Percentiles rank a stretch among this genome's conserved stretches.
Conservation (phyloP, 495 filamentous ascomycete genomes). For the Penicillium nucicola region DNA sequence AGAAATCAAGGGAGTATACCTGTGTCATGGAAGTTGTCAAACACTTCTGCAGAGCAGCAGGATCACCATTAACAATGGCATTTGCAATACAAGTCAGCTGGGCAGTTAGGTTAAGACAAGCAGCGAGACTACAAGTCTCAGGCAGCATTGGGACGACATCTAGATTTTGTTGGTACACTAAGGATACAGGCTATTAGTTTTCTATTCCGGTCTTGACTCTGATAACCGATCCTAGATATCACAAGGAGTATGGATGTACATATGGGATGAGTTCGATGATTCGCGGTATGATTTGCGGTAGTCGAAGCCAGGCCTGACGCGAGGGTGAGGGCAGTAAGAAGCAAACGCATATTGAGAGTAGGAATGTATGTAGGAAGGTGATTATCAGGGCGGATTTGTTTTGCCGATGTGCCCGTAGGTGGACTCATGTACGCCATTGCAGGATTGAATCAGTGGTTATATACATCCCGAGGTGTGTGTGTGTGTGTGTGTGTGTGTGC, state of each 20-base stretch:
- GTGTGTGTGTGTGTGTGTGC: no score
- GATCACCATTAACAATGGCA: conserved; percentile 13
- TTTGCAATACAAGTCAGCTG: conserved; percentile 17
- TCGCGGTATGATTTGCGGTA: not conserved
- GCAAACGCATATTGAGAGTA: conserved; percentile 11
- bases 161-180: conserved; percentile 14
- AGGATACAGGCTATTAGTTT: not conserved
- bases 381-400: not conserved
- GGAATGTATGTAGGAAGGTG: not conserved
- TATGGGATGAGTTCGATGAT: not conserved
- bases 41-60: conserved; percentile 16
- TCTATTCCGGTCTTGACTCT: not conserved
- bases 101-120: conserved; percentile 18
- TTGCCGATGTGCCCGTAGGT: not conserved
- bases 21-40: conserved; percentile 14
- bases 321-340: conserved; percentile 4
- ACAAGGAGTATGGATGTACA: not conserved
- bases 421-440: not conserved
- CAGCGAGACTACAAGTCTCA: conserved; percentile 15
- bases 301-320: conserved; percentile 9
- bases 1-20: not conserved
- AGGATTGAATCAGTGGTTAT: not conserved
- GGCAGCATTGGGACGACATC: conserved; percentile 12
- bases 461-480: not conserved
- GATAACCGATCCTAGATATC: no score